These are phyloP conservation scores for Jatropha curcas DNA, from an alignment of 345 rosid species.

Conservation along the genomic window DNA sequence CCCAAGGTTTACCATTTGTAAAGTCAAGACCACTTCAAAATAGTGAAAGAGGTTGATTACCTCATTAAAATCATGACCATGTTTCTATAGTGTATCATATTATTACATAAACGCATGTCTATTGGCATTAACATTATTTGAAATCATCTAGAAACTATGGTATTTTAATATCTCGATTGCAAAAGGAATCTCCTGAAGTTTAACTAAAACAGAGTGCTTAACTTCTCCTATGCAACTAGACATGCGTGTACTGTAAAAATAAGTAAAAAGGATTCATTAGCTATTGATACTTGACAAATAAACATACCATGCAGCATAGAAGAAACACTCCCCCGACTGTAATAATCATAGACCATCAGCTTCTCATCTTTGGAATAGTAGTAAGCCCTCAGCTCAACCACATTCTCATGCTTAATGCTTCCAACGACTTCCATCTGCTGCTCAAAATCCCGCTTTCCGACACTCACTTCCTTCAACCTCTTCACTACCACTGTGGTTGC, in stretches of 20 bases:
- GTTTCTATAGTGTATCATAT: not conserved
- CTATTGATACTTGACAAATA: not conserved
- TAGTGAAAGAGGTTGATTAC: not conserved
- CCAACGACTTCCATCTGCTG: slow-evolving; percentile 91
- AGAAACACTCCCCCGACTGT: slow-evolving; percentile 67
- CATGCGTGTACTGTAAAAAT: too few species aligned
- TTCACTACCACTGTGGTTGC: slow-evolving; percentile 78
- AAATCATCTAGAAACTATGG: not conserved
- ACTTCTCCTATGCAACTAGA: too few species aligned
- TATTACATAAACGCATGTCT: not conserved
- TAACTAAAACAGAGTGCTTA: not conserved
- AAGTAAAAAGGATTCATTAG: too few species aligned
- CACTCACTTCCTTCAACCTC: slow-evolving; percentile 79
- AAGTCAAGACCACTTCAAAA: not conserved
- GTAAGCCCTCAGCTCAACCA: slow-evolving; percentile 82
- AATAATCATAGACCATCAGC: slow-evolving; percentile 76
- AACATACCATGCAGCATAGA: slow-evolving; percentile 72
- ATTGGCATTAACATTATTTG: not conserved
- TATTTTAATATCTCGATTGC: not conserved
- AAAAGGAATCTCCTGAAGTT: not conserved
- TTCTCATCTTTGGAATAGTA: slow-evolving; percentile 90
- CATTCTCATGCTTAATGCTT: slow-evolving; percentile 68
- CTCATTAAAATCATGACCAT: not conserved
- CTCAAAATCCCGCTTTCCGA: slow-evolving; percentile 82
- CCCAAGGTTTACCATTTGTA: not conserved